Percentiles rank a stretch among this genome's conserved stretches.
phyloP scores from a whole-genome alignment of 345 rosid genomes.

The Gossypium turneri region DNA sequence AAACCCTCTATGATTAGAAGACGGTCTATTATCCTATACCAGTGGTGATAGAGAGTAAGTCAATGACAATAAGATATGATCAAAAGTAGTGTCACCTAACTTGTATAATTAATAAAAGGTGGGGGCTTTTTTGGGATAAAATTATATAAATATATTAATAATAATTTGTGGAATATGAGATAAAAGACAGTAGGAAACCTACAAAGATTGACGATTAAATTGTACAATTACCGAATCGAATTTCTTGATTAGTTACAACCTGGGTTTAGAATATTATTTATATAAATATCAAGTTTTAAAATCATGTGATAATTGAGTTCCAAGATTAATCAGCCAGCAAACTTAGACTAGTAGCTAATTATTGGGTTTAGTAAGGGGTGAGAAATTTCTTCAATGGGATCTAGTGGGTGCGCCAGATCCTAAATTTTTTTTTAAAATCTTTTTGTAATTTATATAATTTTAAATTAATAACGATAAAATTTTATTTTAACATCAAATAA shows the following conservation, averaged over 20 bases:
- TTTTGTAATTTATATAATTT: too few species aligned
- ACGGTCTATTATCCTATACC: not conserved
- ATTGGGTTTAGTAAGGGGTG: not conserved
- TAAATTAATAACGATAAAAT: fast-evolving
- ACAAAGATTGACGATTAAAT: too few species aligned
- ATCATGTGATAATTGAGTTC: not conserved
- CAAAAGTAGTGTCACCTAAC: not conserved
- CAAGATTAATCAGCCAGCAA: not conserved
- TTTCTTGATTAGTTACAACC: too few species aligned
- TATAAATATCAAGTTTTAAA: too few species aligned
- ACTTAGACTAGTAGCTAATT: not conserved
- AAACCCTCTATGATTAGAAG: not conserved
- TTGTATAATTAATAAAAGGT: not conserved
- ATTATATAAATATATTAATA: too few species aligned
- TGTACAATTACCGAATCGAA: too few species aligned
- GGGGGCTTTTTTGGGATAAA: not conserved
- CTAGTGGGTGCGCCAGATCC: fast-evolving
- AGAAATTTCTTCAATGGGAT: too few species aligned
- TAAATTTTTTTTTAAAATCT: fast-evolving
- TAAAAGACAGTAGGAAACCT: too few species aligned
- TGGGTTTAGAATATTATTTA: too few species aligned
- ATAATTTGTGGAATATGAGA: too few species aligned
- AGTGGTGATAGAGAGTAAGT: not conserved
- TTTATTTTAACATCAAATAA: fast-evolving
- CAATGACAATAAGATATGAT: not conserved